Evolutionary conservation across 768 basidiomycete genomes (phyloP), one percentile per base, ranked within the genome.

Genomic region (Termitomyces sp.): DNA sequence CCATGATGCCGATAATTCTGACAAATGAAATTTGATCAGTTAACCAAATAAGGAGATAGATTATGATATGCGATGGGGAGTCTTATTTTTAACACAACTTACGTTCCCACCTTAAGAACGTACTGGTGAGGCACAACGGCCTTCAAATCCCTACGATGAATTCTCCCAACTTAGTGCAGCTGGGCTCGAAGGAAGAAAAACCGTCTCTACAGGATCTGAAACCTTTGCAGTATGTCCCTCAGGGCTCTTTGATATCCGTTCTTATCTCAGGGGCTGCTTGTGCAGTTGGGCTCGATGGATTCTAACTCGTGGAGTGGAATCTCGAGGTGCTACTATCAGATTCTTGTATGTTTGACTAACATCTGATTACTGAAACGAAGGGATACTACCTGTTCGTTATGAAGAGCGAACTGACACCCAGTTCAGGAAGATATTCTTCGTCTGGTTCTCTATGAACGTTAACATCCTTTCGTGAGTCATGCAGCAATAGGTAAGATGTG

Each of bases 371-470:
- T 28, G 13, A n/a, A 10, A 24, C 20, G 7, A 54, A 78, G 85
- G 86, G 0, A 81, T 82, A 36, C 67, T 76, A 26, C 88, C 87
- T 11, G 82, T 87, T 0, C 73, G 80, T 2, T 60, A 72, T 13
- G 79, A 83, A 45, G 76, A 83, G 55, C 79, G 87, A 40, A 82
- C 72, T 7, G 86, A 86, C 61, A 79, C 75, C 9, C 83, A 83
- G 52, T 82, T 81, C 64, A 80, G 73, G 69, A 88, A 88, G 62
- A 77, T 88, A 28, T 90, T 90, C 74, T 89, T 90, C 70, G 76
- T 89, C 9, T 91, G 86, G 85, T 85, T 90, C 65, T 82, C 88
- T 0, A 77, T 81, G 58, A 89, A 89, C 69, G 74, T 82, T 67
- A 89, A 90, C 63, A 84, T 90, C 50, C 75, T 90, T 48, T 77